Evolutionary conservation across 352 stramenopile genomes (phyloP), one percentile per base, ranked within the genome.

Genomic region (Pythium volutum): DNA sequence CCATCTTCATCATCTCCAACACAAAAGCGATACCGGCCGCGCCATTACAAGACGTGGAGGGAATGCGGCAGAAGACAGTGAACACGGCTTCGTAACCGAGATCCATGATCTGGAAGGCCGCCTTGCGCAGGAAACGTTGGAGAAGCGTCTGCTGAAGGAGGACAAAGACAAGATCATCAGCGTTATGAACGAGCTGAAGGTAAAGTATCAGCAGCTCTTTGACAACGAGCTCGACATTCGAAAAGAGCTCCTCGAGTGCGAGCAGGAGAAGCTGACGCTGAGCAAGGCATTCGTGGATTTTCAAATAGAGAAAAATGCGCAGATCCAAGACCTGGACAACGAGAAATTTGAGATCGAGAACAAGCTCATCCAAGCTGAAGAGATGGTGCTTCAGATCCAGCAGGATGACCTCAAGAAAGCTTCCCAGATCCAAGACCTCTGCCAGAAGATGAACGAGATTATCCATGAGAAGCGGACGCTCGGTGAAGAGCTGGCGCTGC

Each of bases 261-360:
- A 91, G 42, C 74, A 88, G 39, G 79, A 91, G 15, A 91, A 91
- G 39, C 62, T 91, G n/a, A 67, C 61, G 8, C 43, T 91, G 7
- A 85, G 77, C 42, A 84, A 88, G 45, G 79, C 79, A 4, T 84
- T 91, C 31, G 72, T 91, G 14, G 72, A 84, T 7, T 81, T 89
- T 48, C 79, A 89, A 39, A 65, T 84, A 20, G 76, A 89, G 33
- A 74, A 73, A 15, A 74, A 75, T 42, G 49, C 52, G 1, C 60
- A 75, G 14, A 18, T 73, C 6, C 74, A 88, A 62, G 67, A 74
- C 47, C 46, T 87, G 2, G 80, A 87, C 43, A 74, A 69, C 31
- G 73, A 85, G 46, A 86, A 81, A 50, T 85, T 88, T 52, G 80
- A 88, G 48, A 55, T 79, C 18, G 73, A 87, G 64, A 87, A 73